A percentile compares a stretch with the other conserved stretches of the same genome.
phyloP scores from a whole-genome alignment of 1,284 basidiomycete genomes.

The Leucoagaricus sp. region DNA sequence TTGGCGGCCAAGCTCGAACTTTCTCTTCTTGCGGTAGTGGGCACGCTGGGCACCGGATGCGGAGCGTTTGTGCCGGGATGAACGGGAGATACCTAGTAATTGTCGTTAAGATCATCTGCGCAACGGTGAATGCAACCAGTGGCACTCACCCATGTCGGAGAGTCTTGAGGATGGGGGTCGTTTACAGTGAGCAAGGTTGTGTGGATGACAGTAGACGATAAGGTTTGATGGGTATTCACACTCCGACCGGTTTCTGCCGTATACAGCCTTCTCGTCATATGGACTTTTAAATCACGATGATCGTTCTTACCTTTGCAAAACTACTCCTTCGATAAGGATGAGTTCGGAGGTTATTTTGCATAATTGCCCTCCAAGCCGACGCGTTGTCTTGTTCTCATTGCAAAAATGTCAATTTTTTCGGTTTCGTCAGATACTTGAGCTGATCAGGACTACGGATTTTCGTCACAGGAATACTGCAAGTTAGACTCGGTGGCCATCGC shows the following conservation, averaged over 20 bases:
- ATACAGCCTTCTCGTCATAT: too few relatives aligned
- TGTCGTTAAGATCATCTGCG: slow-evolving; percentile 13
- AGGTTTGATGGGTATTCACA: slow-evolving; percentile 35
- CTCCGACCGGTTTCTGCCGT: slow-evolving; percentile 30
- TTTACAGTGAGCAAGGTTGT: slow-evolving; percentile 36
- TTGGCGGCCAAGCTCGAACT: slow-evolving; percentile 97
- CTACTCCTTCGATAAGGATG: too few relatives aligned
- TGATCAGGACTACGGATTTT: too few relatives aligned
- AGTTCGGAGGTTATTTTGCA: too few relatives aligned
- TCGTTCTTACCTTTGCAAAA: too few relatives aligned
- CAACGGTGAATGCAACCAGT: slow-evolving; percentile 19
- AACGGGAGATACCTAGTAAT: slow-evolving; percentile 83
- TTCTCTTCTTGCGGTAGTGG: slow-evolving; percentile 98
- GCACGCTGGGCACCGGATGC: slow-evolving; percentile 91
- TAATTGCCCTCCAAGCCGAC: too few relatives aligned
- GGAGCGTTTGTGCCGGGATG: slow-evolving; percentile 94
- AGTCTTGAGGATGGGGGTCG: slow-evolving; percentile 44
- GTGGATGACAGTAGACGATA: slow-evolving; percentile 42
- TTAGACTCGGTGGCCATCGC: too few relatives aligned
- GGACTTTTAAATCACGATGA: too few relatives aligned
- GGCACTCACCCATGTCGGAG: slow-evolving; percentile 57
- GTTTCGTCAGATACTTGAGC: too few relatives aligned
- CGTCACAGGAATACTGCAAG: too few relatives aligned
- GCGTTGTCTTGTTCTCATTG: too few relatives aligned
- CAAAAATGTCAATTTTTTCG: too few relatives aligned